phyloP scores from a whole-genome alignment of 1,284 basidiomycete genomes.

The Cryptococcus sp. region DNA sequence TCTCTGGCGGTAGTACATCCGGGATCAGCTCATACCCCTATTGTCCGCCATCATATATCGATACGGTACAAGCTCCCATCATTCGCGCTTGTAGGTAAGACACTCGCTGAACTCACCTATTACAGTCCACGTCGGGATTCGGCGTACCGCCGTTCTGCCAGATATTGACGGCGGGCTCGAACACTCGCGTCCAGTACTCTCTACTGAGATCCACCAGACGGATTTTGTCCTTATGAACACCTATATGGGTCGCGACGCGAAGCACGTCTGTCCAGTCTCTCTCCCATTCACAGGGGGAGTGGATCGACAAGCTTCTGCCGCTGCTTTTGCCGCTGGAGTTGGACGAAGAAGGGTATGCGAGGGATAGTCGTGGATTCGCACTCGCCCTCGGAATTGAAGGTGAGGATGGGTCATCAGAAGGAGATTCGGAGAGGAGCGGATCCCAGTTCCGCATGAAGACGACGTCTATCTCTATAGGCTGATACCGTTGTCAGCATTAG shows the following conservation, averaged over 20 bases:
- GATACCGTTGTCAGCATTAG: not conserved
- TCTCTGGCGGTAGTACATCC: constrained; percentile 59
- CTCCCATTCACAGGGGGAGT: constrained; percentile 91
- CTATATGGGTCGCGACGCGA: constrained; percentile 66
- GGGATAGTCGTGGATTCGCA: not conserved
- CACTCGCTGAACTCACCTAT: constrained; percentile 60
- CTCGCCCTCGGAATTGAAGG: not conserved
- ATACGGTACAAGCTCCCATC: not conserved
- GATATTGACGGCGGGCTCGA: constrained; percentile 72
- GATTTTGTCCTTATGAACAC: constrained; percentile 65
- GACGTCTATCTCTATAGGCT: constrained; percentile 80
- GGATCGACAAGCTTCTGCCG: constrained; percentile 58
- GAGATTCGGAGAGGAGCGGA: constrained; percentile 42
- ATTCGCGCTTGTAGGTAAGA: not conserved
- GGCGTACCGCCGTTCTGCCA: constrained; percentile 82
- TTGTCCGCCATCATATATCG: not conserved
- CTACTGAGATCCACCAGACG: constrained; percentile 70
- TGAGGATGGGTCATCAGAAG: constrained; percentile 3
- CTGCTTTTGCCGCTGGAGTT: not conserved
- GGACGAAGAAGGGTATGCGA: constrained; percentile 48
- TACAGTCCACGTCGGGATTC: constrained; percentile 94
- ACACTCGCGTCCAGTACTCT: constrained; percentile 87
- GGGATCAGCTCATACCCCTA: constrained; percentile 64
- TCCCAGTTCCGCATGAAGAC: constrained; percentile 98
- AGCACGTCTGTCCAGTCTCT: constrained; percentile 91